Evolutionary conservation across 1,284 basidiomycete species (phyloP), one percentile per base, ranked within the genome.

Genomic region (Tetrapyrgos nigripes): DNA sequence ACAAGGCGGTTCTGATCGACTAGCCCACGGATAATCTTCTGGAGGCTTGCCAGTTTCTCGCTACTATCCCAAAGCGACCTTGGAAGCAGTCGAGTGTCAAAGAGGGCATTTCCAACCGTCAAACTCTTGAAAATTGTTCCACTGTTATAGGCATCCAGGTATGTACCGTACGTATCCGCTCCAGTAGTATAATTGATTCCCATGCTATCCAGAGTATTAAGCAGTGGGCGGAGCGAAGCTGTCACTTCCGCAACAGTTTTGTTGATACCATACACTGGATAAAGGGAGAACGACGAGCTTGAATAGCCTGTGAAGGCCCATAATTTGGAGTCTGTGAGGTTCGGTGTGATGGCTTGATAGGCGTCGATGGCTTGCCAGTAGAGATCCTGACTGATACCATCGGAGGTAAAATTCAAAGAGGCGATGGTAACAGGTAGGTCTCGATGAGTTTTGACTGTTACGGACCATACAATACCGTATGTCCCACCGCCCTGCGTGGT

Each of bases 381-480:
- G 14, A 45, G 51, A 11, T 63, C 64, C 11, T 40, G 23, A 10
- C 56, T 46, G 2, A 62, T 21, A 14, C 53, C 53, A 13, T 59
- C 55, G 1, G 58, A 59, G 6, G 56, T 61, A 48, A 62, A 65
- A 27, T 51, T 45, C 27, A 62, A 8, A 2, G 40, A 26, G 2
- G 61, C 62, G 11, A 56, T 31, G 1, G 47, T 59, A 2, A 61
- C n/a, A 10, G 62, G 64, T 8, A 46, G 29, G 31, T 66, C 64
- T 31, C 52, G 55, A 29, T 62, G 53, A 17, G 50, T 60, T 50
- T 64, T 64, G 40, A 64, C 58, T 0, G 62, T 64, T 29, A 62
- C 46, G 13, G 64, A 64, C 64, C 64, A 66, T 17, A 66, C 58
- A 17, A 66, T 58, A 4, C 60, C 64, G 40, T 64, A 66, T 3